These are phyloP conservation scores for Ustilago sp. DNA, from an alignment of 1,284 basidiomycete genomes.

Conservation along the genomic window DNA sequence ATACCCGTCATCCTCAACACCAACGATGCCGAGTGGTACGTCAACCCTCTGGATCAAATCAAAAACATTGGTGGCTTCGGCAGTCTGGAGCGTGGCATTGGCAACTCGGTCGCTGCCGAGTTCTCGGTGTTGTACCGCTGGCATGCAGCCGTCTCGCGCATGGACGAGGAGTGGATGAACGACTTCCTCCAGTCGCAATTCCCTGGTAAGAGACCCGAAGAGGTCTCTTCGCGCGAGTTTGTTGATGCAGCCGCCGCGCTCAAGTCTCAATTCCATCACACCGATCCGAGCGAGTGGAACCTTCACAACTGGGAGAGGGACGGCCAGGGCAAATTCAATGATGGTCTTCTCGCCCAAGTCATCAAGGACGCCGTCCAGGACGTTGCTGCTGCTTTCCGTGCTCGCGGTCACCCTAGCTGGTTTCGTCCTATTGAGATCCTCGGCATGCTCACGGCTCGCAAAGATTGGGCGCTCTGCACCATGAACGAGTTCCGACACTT, in stretches of 20 bases:
- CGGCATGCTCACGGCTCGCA: constrained; percentile 80
- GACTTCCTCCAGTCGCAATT: constrained; percentile 36
- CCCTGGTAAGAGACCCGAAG: constrained; percentile 50
- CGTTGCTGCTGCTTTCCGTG: constrained; percentile 81
- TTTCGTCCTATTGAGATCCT: constrained; percentile 84
- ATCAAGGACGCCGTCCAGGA: constrained; percentile 70
- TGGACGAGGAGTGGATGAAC: constrained; percentile 61
- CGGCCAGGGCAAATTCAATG: constrained; percentile 76
- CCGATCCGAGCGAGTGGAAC: constrained; percentile 75
- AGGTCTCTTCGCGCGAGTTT: constrained; percentile 77
- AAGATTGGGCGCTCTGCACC: constrained; percentile 82
- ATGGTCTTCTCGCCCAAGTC: constrained; percentile 77
- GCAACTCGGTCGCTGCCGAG: constrained; percentile 57
- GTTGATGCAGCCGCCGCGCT: constrained; percentile 69
- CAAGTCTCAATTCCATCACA: constrained; percentile 23
- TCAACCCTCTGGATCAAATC: constrained; percentile 55
- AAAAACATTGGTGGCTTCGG: constrained; percentile 41
- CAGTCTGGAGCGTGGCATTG: constrained; percentile 51
- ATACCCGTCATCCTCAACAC: constrained; percentile 62
- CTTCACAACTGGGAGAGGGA: constrained; percentile 75
- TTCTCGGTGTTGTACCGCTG: constrained; percentile 58
- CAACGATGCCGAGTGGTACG: constrained; percentile 55
- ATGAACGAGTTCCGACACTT: constrained; percentile 83
- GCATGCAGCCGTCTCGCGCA: constrained; percentile 57
- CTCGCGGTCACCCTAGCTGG: constrained; percentile 79